These are phyloP conservation scores for Pachyrhizus erosus DNA, from an alignment of 306 rosid genomes.

Conservation along the genomic window DNA sequence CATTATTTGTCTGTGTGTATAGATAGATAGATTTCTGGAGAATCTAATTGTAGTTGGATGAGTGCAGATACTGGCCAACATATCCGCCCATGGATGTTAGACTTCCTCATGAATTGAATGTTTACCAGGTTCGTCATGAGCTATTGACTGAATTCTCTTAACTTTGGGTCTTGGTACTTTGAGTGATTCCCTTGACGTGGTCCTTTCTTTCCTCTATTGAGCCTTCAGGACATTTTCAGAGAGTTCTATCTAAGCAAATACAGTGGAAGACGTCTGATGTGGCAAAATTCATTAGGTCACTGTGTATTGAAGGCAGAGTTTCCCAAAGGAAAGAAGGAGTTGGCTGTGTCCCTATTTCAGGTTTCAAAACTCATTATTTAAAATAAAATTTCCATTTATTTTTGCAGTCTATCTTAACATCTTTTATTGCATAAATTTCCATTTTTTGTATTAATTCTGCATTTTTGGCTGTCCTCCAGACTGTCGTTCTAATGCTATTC, in stretches of 20 bases:
- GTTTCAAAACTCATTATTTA: constrained; percentile 46
- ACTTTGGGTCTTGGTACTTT: neutral
- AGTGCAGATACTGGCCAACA: constrained; percentile 97
- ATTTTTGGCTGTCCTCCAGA: constrained; percentile 58
- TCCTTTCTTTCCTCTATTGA: constrained; percentile 42
- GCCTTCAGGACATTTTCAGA: constrained; percentile 85
- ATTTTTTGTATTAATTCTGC: constrained; percentile 32
- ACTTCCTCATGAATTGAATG: constrained; percentile 98
- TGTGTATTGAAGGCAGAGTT: constrained; percentile 98
- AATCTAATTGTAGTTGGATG: constrained; percentile 37
- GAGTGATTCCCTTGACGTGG: constrained; percentile 35
- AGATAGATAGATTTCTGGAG: too few species aligned
- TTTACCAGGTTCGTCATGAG: constrained; percentile 79
- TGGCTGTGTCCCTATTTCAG: constrained; percentile 98
- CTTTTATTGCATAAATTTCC: neutral
- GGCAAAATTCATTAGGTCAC: constrained; percentile 99
- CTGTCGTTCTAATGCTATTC: constrained; percentile 89
- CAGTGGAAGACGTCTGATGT: constrained; percentile 98
- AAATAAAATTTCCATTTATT: constrained; percentile 21
- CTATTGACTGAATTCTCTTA: constrained; percentile 35
- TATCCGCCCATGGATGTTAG: constrained; percentile 99
- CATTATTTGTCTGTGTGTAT: too few species aligned
- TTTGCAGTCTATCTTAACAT: constrained; percentile 17
- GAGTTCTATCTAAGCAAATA: constrained; percentile 97
- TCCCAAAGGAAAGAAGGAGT: constrained; percentile 96